These are phyloP conservation scores for Taiwanofungus camphoratus DNA, from an alignment of 1,284 basidiomycete species.

Conservation along the genomic window DNA sequence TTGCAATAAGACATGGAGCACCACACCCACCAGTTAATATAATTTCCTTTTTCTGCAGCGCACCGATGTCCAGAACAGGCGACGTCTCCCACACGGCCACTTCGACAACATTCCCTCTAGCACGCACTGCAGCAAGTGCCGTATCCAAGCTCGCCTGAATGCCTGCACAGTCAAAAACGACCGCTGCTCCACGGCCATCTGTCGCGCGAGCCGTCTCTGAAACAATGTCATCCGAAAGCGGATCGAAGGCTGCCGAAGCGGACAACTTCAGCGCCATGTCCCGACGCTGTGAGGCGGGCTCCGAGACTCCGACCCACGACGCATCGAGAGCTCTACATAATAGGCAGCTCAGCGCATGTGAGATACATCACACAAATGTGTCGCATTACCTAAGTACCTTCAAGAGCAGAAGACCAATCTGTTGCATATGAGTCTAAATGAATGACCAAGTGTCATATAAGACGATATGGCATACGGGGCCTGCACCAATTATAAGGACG, in stretches of 20 bases:
- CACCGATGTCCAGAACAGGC: constrained; percentile 23
- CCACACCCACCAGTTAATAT: constrained; percentile 18
- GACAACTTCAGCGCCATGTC: constrained; percentile 21
- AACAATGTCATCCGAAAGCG: constrained; percentile 16
- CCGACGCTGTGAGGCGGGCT: constrained; percentile 24
- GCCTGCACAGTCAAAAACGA: constrained; percentile 31
- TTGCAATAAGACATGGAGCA: background rate
- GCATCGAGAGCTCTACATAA: constrained; percentile 12
- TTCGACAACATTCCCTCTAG: constrained; percentile 25
- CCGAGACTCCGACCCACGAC: constrained; percentile 26
- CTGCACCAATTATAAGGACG: constrained; percentile 28
- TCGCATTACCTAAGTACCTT: constrained; percentile 16
- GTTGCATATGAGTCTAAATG: background rate
- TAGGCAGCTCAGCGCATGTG: background rate
- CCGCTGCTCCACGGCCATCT: constrained; percentile 23
- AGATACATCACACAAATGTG: background rate
- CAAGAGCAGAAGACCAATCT: constrained; percentile 25
- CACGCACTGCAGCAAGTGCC: constrained; percentile 22
- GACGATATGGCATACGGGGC: constrained; percentile 21
- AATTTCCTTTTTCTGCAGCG: constrained; percentile 25
- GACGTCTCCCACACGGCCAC: constrained; percentile 26
- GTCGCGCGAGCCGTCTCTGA: constrained; percentile 18
- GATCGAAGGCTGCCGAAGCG: constrained; percentile 25
- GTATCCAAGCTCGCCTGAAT: constrained; percentile 22
- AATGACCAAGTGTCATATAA: background rate